Conservation (phyloP, 495 filamentous ascomycete species). For the Letharia lupina region DNA sequence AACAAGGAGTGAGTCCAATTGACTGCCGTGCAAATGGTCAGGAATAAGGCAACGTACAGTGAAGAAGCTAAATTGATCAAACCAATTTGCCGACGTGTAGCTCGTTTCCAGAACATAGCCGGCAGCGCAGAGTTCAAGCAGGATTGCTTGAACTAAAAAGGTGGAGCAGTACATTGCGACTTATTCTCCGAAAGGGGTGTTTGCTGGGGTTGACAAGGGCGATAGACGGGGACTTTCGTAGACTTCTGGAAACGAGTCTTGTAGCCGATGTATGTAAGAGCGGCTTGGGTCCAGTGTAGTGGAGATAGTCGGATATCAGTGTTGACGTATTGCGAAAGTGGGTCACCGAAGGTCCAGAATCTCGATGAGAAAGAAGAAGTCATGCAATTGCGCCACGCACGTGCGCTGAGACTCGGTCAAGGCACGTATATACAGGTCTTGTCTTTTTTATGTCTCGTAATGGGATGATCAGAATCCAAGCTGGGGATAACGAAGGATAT, state of each 20-base stretch:
- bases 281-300: background rate
- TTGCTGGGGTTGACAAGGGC: background rate
- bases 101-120: background rate
- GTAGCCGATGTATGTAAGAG: background rate
- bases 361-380: background rate
- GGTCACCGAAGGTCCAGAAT: background rate
- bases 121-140: background rate
- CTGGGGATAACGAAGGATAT: background rate
- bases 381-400: background rate
- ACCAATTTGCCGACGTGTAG: constrained; percentile 3
- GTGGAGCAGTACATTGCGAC: background rate
- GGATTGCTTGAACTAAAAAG: background rate
- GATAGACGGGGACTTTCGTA: background rate
- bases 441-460: background rate
- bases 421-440: background rate
- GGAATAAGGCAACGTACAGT: background rate
- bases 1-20: background rate
- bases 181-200: background rate
- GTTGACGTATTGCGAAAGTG: background rate
- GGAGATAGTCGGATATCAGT: background rate
- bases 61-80: background rate
- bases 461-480: background rate
- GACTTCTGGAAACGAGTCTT: background rate
- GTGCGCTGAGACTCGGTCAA: background rate
- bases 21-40: background rate